Evolutionary conservation across 2,329 filamentous ascomycete species (phyloP), one percentile per base, ranked within the genome.

Genomic region (Helotiales sp.): DNA sequence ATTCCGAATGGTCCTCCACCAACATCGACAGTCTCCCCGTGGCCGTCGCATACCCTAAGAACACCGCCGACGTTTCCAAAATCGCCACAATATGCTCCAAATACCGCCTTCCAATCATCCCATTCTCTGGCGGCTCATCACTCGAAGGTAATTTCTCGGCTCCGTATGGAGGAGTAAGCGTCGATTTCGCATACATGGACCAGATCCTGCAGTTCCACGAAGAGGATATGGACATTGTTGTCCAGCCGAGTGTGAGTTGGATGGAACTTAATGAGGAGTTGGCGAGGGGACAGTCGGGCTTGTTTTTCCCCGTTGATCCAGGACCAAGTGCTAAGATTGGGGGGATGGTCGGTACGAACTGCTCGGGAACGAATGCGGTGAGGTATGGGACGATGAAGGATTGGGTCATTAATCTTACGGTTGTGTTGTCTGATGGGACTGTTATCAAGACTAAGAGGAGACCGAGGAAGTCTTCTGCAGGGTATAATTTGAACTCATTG

Each of bases 241-340:
- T 97, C 2, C 94, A 97, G 78, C 94, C 94, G 2, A 92, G 91
- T 6, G 90, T 97, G 10, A 90, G 91, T n/a, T 97, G 93, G 93
- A 93, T 96, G 85, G 88, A 91, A 61, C 81, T 97, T 66, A 97
- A 97, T 74, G 88, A 91, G 71, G 81, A 87, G 73, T 77, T 89
- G 54, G 84, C 88, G 58, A 88, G 91, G 75, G 87, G 91, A 78
- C 84, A 87, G 45, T 89, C 87, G 3, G 92, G 92, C 0, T 86
- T 97, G 1, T 97, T 97, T 81, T 96, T 97, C 77, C 94, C 94
- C 0, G 89, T 97, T 13, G 94, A 97, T 75, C 94, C 94, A 13
- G 81, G 71, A 61, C 87, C 86, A 67, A 87, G 84, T 72, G 91
- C 91, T 17, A 91, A 91, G 80, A 93, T 94, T 72, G 91, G 91